These are phyloP conservation scores for Dryadomyces quercivorus DNA, from an alignment of 2,329 filamentous ascomycete genomes.

Conservation along the genomic window DNA sequence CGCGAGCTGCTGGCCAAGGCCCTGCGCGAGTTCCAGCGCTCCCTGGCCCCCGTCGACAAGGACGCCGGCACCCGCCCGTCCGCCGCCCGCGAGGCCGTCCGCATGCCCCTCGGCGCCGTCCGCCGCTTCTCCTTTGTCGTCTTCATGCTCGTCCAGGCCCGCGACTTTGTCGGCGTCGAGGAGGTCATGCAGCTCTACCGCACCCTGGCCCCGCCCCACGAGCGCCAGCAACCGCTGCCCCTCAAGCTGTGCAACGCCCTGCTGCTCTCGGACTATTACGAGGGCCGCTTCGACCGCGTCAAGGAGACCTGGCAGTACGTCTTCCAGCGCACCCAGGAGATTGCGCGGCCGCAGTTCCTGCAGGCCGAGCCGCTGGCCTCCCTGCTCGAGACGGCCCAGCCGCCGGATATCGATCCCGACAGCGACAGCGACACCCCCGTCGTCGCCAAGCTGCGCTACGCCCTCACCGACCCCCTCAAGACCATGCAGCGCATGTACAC, in stretches of 20 bases:
- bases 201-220: conserved; percentile 16
- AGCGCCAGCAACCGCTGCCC: conserved; percentile 27
- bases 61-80: not conserved
- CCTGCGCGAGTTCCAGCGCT: conserved; percentile 27
- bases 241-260: conserved; percentile 47
- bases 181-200: conserved; percentile 35
- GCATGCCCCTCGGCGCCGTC: conserved; percentile 14
- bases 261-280: conserved; percentile 53
- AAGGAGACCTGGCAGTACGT: conserved; percentile 54
- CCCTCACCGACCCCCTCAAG: conserved; percentile 35
- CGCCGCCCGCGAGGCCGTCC: conserved; percentile 11
- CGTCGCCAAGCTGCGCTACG: conserved; percentile 38
- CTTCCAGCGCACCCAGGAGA: conserved; percentile 36
- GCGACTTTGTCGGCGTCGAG: conserved; percentile 23
- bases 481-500: conserved; percentile 35
- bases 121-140: conserved; percentile 28
- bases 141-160: conserved; percentile 28
- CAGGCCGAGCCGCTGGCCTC: not conserved
- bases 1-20: conserved; percentile 20
- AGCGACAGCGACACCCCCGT: conserved; percentile 13
- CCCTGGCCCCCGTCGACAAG: conserved; percentile 18
- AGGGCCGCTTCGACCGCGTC: conserved; percentile 47
- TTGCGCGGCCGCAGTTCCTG: conserved; percentile 21
- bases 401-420: not conserved
- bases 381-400: not conserved